Percentiles rank a stretch among this genome's conserved stretches.
Conservation (phyloP, 108 stramenopile genomes). For the Pseudonitzschia pungens region DNA sequence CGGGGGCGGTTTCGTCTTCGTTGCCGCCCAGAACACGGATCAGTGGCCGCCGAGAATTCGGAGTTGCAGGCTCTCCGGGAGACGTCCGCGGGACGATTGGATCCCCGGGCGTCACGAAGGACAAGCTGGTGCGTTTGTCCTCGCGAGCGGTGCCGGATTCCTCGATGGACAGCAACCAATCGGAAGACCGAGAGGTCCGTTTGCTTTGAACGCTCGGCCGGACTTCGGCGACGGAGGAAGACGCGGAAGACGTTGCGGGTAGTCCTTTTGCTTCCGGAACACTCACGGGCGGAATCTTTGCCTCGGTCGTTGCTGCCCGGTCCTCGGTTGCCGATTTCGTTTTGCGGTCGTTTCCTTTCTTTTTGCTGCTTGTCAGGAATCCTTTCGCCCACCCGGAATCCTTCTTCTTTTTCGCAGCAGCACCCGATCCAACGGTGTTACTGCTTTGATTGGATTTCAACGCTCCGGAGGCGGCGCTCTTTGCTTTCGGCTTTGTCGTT, state of each 20-base stretch:
- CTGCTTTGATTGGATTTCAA: not conserved
- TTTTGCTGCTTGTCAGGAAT: not conserved
- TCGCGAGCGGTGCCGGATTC: not conserved
- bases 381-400: conserved; percentile 2
- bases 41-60: not conserved
- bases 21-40: not conserved
- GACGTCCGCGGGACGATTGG: not conserved
- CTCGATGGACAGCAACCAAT: not conserved
- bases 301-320: too few species aligned
- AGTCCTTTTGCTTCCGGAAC: too few species aligned
- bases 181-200: not conserved
- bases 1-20: too few species aligned
- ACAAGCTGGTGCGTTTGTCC: not conserved
- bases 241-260: too few species aligned
- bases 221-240: too few species aligned
- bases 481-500: not conserved
- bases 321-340: not conserved
- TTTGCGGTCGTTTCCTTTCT: not conserved
- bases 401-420: not conserved
- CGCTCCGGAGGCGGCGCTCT: not conserved
- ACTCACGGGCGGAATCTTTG: too few species aligned
- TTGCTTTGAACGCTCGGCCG: not conserved
- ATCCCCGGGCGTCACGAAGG: not conserved
- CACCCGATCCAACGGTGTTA: not conserved
- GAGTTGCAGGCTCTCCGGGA: not conserved